These are phyloP conservation scores for Saccharomycopsis schoenii DNA, from an alignment of 805 yeast species.

Conservation along the genomic window DNA sequence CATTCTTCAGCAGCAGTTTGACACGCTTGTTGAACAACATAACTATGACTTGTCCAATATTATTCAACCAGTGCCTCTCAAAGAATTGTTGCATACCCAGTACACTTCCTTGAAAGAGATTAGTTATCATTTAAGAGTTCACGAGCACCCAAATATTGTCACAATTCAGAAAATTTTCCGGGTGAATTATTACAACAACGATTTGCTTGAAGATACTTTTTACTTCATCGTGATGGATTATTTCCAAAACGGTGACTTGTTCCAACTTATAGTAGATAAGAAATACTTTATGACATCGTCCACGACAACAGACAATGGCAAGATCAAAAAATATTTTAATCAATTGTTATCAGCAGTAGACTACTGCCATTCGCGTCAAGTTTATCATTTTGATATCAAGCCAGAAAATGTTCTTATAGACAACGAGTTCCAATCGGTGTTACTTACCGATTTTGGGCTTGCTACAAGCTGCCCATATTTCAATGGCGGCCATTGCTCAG, in stretches of 20 bases:
- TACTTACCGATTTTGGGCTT: conserved; percentile 82
- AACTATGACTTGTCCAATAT: conserved; percentile 20
- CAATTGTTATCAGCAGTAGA: conserved; percentile 79
- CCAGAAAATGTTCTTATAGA: conserved; percentile 85
- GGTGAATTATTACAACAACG: conserved; percentile 38
- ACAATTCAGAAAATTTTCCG: conserved; percentile 54
- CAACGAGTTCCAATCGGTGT: conserved; percentile 42
- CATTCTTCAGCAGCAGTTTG: conserved; percentile 20
- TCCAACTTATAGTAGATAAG: conserved; percentile 72
- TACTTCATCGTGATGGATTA: conserved; percentile 77
- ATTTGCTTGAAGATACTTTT: conserved; percentile 8
- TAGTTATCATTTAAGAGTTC: conserved; percentile 63
- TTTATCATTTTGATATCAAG: conserved; percentile 89
- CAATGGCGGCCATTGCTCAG: conserved; percentile 69
- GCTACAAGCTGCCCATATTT: conserved; percentile 53
- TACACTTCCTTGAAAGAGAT: conserved; percentile 46
- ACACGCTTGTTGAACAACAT: conserved; percentile 16
- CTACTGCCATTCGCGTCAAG: conserved; percentile 72
- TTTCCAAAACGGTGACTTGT: conserved; percentile 76
- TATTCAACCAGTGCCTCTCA: conserved; percentile 16
- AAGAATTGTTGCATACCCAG: conserved; percentile 27
- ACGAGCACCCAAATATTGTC: conserved; percentile 68
- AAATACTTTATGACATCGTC: conserved; percentile 50
- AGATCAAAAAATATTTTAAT: conserved; percentile 48
- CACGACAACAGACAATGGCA: conserved; percentile 14